Percentiles rank a stretch among this genome's conserved stretches.
These are phyloP conservation scores for Rutstroemia sp. DNA, from an alignment of 2,329 filamentous ascomycete species.

Conservation along the genomic window DNA sequence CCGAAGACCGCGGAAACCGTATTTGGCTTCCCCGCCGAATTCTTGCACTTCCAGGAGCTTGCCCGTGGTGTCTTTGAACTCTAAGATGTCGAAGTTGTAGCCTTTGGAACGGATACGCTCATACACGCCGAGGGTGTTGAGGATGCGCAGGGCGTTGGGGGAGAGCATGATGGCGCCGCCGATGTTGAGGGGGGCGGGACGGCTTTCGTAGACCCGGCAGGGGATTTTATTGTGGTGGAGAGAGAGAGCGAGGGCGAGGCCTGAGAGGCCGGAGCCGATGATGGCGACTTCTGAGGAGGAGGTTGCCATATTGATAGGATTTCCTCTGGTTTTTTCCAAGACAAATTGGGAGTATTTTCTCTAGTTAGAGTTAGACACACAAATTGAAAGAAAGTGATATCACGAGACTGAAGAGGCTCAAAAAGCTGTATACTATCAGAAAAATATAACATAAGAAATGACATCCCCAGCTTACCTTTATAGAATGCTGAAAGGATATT, in stretches of 20 bases:
- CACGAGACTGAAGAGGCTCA: too few relatives aligned
- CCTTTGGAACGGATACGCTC: slow-evolving; percentile 35
- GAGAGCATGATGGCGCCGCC: slow-evolving; percentile 52
- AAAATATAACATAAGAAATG: too few relatives aligned
- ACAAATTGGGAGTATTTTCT: too few relatives aligned
- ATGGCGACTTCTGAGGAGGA: slow-evolving; percentile 31
- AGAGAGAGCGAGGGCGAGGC: slow-evolving; percentile 47
- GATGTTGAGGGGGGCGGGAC: slow-evolving; percentile 37
- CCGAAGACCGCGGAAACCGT: slow-evolving; percentile 46
- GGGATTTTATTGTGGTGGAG: slow-evolving; percentile 44
- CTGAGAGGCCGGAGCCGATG: slow-evolving; percentile 41
- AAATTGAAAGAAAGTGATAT: too few relatives aligned
- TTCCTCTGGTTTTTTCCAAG: too few relatives aligned
- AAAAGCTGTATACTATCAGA: too few relatives aligned
- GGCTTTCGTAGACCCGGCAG: slow-evolving; percentile 44
- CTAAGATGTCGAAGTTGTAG: slow-evolving; percentile 45
- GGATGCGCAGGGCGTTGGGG: slow-evolving; percentile 48
- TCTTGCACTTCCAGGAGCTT: slow-evolving; percentile 36
- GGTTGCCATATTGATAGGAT: too few relatives aligned
- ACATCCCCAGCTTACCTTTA: too few relatives aligned
- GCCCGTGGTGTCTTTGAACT: slow-evolving; percentile 27
- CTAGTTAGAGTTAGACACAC: too few relatives aligned
- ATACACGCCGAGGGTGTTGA: slow-evolving; percentile 44
- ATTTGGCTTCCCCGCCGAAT: slow-evolving; percentile 39
- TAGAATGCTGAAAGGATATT: too few relatives aligned